Conservation (phyloP, 768 basidiomycete genomes). For the Lactifluus volemus region DNA sequence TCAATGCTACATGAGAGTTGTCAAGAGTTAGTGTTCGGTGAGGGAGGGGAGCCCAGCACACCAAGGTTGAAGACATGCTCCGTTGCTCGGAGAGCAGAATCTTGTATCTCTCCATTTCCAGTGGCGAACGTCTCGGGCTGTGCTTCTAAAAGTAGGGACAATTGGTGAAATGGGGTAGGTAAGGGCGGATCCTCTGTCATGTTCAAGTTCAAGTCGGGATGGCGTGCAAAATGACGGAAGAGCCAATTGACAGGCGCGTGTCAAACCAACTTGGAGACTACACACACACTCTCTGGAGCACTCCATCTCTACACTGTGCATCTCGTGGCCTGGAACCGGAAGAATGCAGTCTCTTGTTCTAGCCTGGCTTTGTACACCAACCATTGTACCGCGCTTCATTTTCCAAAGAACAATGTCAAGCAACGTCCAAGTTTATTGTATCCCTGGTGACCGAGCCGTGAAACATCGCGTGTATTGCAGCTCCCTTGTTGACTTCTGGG, state of each 20-base stretch:
- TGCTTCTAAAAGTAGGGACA: conserved; percentile 49
- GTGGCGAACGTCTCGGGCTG: conserved; percentile 46
- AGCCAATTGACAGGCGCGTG: background rate
- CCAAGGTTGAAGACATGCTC: conserved; percentile 73
- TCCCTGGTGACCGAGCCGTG: background rate
- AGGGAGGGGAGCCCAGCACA: conserved; percentile 28
- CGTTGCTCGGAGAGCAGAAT: conserved; percentile 54
- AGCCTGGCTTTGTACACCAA: background rate
- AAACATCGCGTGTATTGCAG: background rate
- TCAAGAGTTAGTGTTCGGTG: background rate
- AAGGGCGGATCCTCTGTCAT: conserved; percentile 19
- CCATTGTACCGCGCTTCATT: background rate
- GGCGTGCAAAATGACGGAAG: background rate
- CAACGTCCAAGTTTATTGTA: background rate
- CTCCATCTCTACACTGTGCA: background rate
- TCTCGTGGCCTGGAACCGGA: background rate
- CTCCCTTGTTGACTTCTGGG: background rate
- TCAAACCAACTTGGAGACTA: background rate
- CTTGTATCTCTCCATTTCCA: conserved; percentile 44
- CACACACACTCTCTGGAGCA: too few species aligned
- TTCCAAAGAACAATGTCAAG: conserved; percentile 1
- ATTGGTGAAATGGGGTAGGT: conserved; percentile 37
- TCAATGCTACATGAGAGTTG: conserved; percentile 40
- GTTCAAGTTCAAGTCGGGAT: background rate
- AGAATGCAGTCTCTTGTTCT: background rate